Evolutionary conservation across 1,139 yeast species (phyloP).

Genomic region (Groenewaldozyma sp.): DNA sequence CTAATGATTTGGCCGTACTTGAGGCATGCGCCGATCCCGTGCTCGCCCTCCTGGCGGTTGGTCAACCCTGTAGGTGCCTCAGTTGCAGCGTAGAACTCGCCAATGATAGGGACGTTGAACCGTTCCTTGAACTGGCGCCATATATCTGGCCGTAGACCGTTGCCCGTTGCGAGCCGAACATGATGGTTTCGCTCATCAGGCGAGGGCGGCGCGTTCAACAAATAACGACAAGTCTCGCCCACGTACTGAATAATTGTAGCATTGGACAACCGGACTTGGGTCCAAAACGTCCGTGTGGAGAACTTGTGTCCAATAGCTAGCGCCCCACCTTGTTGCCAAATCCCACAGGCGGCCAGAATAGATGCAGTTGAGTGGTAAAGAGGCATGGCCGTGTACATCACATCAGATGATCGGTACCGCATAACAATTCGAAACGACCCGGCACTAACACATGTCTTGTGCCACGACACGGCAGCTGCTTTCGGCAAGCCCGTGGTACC

Average conservation of each 20-base stretch:
- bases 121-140: conserved; percentile 75
- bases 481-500: conserved; percentile 96
- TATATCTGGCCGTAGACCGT: conserved; percentile 87
- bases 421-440: conserved; percentile 61
- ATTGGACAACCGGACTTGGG: conserved; percentile 61
- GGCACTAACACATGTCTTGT: conserved; percentile 67
- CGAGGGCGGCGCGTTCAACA: conserved; percentile 58
- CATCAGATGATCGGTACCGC: conserved; percentile 45
- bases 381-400: conserved; percentile 89
- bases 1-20: conserved; percentile 48
- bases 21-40: conserved; percentile 85
- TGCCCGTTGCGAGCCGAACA: conserved; percentile 75
- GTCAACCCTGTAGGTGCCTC: conserved; percentile 92
- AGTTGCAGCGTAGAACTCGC: conserved; percentile 91
- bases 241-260: conserved; percentile 89
- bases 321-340: conserved; percentile 55
- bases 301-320: conserved; percentile 75
- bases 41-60: conserved; percentile 65
- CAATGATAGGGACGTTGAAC: conserved; percentile 65
- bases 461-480: conserved; percentile 91
- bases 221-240: conserved; percentile 90
- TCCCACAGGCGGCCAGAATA: conserved; percentile 72
- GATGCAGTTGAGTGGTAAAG: conserved; percentile 93
- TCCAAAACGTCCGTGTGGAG: conserved; percentile 83
- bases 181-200: conserved; percentile 60